phyloP scores from a whole-genome alignment of 2,329 filamentous ascomycete genomes.

The Apiospora phragmitis region DNA sequence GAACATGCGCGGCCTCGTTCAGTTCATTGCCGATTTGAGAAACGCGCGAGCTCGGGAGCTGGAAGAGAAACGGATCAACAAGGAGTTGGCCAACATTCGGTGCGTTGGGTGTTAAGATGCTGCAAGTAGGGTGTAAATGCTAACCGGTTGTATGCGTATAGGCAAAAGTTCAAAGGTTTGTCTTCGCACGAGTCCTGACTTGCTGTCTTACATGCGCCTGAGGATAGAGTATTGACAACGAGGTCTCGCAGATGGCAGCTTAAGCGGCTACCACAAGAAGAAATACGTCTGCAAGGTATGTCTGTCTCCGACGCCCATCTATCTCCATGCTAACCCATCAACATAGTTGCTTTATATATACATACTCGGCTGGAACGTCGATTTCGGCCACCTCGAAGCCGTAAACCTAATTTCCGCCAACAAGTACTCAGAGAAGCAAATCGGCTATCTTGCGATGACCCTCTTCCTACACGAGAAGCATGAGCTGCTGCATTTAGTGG shows the following conservation, averaged over 20 bases:
- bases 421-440: conserved; percentile 99
- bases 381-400: conserved; percentile 97
- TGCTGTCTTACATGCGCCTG: not conserved
- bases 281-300: conserved; percentile 97
- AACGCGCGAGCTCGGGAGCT: conserved; percentile 94
- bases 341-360: conserved; percentile 89
- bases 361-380: conserved; percentile 97
- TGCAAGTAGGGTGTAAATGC: not conserved
- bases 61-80: conserved; percentile 99
- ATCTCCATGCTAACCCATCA: conserved; percentile 23
- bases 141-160: conserved; percentile 29
- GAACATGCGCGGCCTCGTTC: conserved; percentile 82
- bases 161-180: conserved; percentile 90
- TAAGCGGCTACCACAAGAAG: conserved; percentile 98
- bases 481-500: conserved; percentile 91
- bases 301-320: conserved; percentile 14
- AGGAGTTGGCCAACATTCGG: conserved; percentile 97
- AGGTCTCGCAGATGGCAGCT: conserved; percentile 65
- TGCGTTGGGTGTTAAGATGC: conserved; percentile 36
- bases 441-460: conserved; percentile 96
- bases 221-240: conserved; percentile 10
- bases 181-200: conserved; percentile 4
- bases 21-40: conserved; percentile 95
- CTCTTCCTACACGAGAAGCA: conserved; percentile 97
- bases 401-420: conserved; percentile 95